A percentile compares a stretch with the other conserved stretches of the same genome.
Conservation (phyloP, 192 early-diverging fungal genomes). For the Coemansia sp. region DNA sequence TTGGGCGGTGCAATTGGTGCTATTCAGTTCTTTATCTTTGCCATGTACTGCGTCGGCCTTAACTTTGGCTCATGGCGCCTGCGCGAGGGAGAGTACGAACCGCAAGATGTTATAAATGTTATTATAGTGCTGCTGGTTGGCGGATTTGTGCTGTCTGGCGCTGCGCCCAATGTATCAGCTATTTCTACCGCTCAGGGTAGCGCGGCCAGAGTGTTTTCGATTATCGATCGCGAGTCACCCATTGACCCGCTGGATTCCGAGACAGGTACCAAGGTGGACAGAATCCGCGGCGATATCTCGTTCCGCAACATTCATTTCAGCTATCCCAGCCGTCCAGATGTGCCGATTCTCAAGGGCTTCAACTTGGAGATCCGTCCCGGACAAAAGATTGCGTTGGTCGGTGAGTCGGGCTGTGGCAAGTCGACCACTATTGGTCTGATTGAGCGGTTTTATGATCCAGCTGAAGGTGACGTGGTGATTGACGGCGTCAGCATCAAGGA, state of each 20-base stretch:
- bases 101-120: conserved; percentile 67
- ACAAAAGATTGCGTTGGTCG: conserved; percentile 85
- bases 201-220: conserved; percentile 73
- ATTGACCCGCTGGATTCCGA: conserved; percentile 63
- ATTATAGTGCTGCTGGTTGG: conserved; percentile 88
- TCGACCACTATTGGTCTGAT: conserved; percentile 81
- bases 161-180: conserved; percentile 68
- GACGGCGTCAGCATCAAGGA: conserved; percentile 78
- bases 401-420: conserved; percentile 83
- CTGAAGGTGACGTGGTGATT: conserved; percentile 61
- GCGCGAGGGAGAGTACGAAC: conserved; percentile 36
- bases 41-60: conserved; percentile 72
- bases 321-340: conserved; percentile 82
- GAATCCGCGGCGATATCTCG: conserved; percentile 63
- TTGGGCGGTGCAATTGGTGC: conserved; percentile 67
- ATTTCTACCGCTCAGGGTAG: conserved; percentile 75
- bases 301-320: conserved; percentile 79
- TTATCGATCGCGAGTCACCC: conserved; percentile 76
- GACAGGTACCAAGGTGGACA: conserved; percentile 37
- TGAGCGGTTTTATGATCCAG: conserved; percentile 81
- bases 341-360: conserved; percentile 76
- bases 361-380: conserved; percentile 74
- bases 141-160: conserved; percentile 51
- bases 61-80: conserved; percentile 72
- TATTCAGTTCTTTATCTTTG: conserved; percentile 74